phyloP scores from a whole-genome alignment of 768 basidiomycete genomes.

The Lactifluus hygrophoroides region DNA sequence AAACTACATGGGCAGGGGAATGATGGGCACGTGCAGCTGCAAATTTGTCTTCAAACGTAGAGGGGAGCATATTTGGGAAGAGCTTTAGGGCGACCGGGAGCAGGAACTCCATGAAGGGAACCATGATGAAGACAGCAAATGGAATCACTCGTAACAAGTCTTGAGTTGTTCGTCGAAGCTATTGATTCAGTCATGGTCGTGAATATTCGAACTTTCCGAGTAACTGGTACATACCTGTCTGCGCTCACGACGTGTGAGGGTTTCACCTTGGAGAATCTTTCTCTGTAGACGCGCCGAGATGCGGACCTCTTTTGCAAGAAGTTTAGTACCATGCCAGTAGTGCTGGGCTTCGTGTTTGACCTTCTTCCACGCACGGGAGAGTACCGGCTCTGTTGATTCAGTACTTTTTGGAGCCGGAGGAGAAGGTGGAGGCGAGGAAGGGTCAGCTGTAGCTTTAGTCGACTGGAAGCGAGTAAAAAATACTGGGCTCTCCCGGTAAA shows the following conservation, averaged over 20 bases:
- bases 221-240: conserved; percentile 56
- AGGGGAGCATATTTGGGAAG: conserved; percentile 98
- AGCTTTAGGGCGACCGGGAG: conserved; percentile 93
- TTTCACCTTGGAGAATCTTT: conserved; percentile 88
- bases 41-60: conserved; percentile 96
- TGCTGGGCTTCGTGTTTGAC: conserved; percentile 94
- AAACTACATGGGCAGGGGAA: not conserved
- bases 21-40: conserved; percentile 55
- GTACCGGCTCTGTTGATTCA: conserved; percentile 38
- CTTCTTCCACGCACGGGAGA: conserved; percentile 74
- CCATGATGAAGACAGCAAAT: conserved; percentile 88
- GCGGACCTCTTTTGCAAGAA: conserved; percentile 88
- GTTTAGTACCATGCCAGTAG: conserved; percentile 95
- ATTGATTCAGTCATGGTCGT: not conserved
- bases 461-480: not conserved
- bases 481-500: conserved; percentile 8
- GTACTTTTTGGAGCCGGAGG: conserved; percentile 25
- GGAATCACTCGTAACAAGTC: conserved; percentile 91
- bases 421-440: conserved; percentile 25
- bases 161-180: conserved; percentile 90
- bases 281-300: conserved; percentile 83
- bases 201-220: not conserved
- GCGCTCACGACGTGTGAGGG: conserved; percentile 84
- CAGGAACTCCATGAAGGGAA: conserved; percentile 97
- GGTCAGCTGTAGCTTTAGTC: conserved; percentile 38